A percentile compares a stretch with the other conserved stretches of the same genome.
phyloP scores from a whole-genome alignment of 768 basidiomycete genomes.

The Dendrothele bispora region DNA sequence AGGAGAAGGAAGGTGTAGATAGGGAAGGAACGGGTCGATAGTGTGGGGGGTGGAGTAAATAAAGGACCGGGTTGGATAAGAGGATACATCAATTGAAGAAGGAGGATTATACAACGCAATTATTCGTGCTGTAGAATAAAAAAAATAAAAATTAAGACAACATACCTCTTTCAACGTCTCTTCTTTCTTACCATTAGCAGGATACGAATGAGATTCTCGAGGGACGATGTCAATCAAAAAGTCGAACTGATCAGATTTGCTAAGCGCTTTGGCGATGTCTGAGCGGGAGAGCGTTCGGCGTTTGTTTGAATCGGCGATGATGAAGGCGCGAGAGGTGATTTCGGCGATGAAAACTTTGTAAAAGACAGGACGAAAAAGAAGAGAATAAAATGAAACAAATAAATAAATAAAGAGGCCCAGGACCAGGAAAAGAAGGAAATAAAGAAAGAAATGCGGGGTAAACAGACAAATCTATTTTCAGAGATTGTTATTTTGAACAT shows the following conservation, averaged over 20 bases:
- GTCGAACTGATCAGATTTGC: constrained; percentile 95
- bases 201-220: constrained; percentile 78
- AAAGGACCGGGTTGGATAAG: no score
- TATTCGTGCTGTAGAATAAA: no score
- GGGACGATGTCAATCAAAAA: constrained; percentile 97
- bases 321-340: constrained; percentile 93
- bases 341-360: constrained; percentile 91
- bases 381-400: background rate
- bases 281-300: constrained; percentile 92
- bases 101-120: no score
- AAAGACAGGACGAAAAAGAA: background rate
- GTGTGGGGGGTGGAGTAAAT: no score
- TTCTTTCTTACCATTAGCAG: no score
- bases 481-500: constrained; percentile 30
- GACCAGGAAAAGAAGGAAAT: no score
- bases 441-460: no score
- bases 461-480: background rate
- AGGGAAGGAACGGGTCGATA: no score
- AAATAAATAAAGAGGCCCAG: background rate
- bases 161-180: no score
- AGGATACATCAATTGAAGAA: no score
- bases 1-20: no score
- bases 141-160: no score
- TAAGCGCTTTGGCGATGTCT: constrained; percentile 90
- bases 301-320: constrained; percentile 93